Percentiles rank a stretch among this genome's conserved stretches.
phyloP scores from a whole-genome alignment of 495 filamentous ascomycete genomes.

The Cercophora samala region DNA sequence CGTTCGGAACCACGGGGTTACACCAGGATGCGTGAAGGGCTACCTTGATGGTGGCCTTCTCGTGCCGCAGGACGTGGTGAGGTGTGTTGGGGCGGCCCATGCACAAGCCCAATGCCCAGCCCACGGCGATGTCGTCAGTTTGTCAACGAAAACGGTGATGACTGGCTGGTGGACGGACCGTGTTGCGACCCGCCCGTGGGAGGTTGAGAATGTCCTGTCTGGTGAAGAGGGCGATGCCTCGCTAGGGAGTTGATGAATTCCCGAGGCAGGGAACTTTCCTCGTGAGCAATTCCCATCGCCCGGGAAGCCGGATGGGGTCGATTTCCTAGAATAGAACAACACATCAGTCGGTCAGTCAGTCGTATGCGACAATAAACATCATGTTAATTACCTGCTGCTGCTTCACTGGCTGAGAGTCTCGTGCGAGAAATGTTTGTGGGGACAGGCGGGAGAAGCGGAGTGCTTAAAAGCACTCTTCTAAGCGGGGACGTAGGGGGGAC shows the following conservation, averaged over 20 bases:
- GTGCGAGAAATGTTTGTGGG: background rate
- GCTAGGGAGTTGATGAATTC: background rate
- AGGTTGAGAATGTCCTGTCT: background rate
- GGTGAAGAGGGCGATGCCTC: background rate
- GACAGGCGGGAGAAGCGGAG: background rate
- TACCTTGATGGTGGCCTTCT: too few relatives aligned
- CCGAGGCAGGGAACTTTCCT: background rate
- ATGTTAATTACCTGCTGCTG: background rate
- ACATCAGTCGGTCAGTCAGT: too few relatives aligned
- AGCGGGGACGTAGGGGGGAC: conserved; percentile 5
- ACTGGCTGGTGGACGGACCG: background rate
- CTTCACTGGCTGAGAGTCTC: background rate
- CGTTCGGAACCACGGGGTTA: background rate
- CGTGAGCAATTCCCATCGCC: background rate
- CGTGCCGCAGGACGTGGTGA: background rate
- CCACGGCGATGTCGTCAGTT: background rate
- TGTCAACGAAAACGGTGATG: background rate
- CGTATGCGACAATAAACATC: background rate
- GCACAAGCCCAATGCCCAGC: background rate
- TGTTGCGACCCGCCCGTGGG: background rate
- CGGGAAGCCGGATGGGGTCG: conserved; percentile 2
- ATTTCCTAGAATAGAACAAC: conserved; percentile 4
- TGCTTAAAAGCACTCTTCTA: background rate
- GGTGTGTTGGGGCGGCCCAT: background rate
- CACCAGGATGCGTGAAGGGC: background rate